A percentile compares a stretch with the other conserved stretches of the same genome.
Conservation (phyloP, 441 rosid species). For the Melastoma candidum region DNA sequence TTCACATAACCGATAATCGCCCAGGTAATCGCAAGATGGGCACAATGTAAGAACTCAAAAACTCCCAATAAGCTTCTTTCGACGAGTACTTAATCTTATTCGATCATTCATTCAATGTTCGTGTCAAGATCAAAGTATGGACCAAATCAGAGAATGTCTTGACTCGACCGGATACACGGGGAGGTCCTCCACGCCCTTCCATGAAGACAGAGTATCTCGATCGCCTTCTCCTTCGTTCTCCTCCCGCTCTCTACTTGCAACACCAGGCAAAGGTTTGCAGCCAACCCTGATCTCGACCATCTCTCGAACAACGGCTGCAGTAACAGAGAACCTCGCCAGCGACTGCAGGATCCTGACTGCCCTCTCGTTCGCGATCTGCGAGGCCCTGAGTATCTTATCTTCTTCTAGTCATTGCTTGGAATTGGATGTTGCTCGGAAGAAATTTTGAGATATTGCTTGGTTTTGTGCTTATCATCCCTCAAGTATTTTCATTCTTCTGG, state of each 20-base stretch:
- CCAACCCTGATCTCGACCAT: slow-evolving; percentile 71
- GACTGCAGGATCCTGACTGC: slow-evolving; percentile 59
- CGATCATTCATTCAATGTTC: no score
- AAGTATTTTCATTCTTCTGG: no score
- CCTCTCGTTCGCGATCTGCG: slow-evolving; percentile 55
- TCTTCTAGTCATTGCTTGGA: slow-evolving; percentile 27
- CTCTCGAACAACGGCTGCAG: slow-evolving; percentile 38
- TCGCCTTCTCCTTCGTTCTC: slow-evolving; percentile 52
- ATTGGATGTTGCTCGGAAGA: no score
- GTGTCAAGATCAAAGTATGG: no score
- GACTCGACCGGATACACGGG: slow-evolving; percentile 41
- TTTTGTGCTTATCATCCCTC: no score
- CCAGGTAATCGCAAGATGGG: no score
- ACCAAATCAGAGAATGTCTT: no score
- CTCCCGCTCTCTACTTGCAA: slow-evolving; percentile 45
- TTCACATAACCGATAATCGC: no score
- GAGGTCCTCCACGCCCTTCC: slow-evolving; percentile 69
- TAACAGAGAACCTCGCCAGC: slow-evolving; percentile 51
- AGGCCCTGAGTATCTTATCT: slow-evolving; percentile 72
- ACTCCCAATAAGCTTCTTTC: no score
- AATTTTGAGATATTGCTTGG: no score
- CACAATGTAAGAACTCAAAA: no score
- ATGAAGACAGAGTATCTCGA: slow-evolving; percentile 54
- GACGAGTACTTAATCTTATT: no score
- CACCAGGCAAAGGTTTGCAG: slow-evolving; percentile 65